phyloP scores from a whole-genome alignment of 257 asterid genomes.

The Nemophila menziesii region DNA sequence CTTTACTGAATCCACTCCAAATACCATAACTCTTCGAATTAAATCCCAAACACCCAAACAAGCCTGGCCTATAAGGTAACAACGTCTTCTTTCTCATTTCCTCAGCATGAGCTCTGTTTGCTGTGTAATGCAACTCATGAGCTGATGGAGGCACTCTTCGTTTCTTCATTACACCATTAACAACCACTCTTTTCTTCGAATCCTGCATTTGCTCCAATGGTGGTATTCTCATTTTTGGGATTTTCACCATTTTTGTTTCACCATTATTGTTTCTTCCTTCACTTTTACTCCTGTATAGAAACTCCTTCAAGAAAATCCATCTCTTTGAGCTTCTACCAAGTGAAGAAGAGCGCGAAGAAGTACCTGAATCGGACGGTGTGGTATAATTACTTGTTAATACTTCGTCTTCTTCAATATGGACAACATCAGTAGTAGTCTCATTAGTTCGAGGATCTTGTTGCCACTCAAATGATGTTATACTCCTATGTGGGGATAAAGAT shows the following conservation, averaged over 20 bases:
- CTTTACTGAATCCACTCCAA: constrained; percentile 68
- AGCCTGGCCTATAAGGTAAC: constrained; percentile 79
- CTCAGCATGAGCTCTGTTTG: constrained; percentile 88
- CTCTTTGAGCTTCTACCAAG: constrained; percentile 62
- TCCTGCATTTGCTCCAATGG: constrained; percentile 5
- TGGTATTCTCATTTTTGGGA: neutral
- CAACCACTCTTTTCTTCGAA: constrained; percentile 20
- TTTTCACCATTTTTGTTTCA: constrained; percentile 8
- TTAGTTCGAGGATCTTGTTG: constrained; percentile 9
- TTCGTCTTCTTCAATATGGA: constrained; percentile 3
- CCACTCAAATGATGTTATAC: constrained; percentile 40
- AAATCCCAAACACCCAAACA: constrained; percentile 86
- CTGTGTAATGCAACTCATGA: constrained; percentile 81
- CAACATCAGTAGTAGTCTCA: constrained; percentile 1
- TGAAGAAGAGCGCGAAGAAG: constrained; percentile 68
- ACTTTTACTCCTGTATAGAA: constrained; percentile 74
- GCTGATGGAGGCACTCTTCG: constrained; percentile 56
- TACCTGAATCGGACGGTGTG: constrained; percentile 35
- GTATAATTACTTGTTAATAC: constrained; percentile 17
- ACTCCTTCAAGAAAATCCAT: constrained; percentile 78
- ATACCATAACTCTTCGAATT: constrained; percentile 88
- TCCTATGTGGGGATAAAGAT: constrained; percentile 71
- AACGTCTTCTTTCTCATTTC: constrained; percentile 96
- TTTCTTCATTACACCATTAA: constrained; percentile 23
- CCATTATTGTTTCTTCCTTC: constrained; percentile 55